Conservation (phyloP, 2,329 filamentous ascomycete species). For the Colletotrichum eleusines region DNA sequence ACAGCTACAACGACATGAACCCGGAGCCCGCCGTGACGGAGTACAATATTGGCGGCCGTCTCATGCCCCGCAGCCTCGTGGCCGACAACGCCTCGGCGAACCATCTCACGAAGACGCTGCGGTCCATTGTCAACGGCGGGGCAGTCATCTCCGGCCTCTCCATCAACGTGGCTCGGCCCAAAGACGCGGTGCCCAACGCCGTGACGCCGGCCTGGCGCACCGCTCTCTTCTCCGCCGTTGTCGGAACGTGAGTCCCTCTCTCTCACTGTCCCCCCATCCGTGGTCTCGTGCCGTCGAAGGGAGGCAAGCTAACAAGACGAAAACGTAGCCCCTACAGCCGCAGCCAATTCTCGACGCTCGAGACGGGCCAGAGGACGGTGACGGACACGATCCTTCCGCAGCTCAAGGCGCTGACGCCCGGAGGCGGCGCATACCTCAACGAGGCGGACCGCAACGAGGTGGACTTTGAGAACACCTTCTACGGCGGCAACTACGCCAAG, state of each 20-base stretch:
- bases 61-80: slow-evolving; percentile 32
- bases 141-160: slow-evolving; percentile 32
- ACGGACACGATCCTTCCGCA: slow-evolving; percentile 27
- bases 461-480: slow-evolving; percentile 59
- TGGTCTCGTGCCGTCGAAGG: neutral
- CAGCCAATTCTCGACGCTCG: slow-evolving; percentile 32
- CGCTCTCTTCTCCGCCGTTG: slow-evolving; percentile 34
- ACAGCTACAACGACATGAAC: slow-evolving; percentile 42
- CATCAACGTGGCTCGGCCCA: slow-evolving; percentile 31
- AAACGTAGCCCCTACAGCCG: slow-evolving; percentile 25
- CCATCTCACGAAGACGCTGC: slow-evolving; percentile 4
- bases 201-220: slow-evolving; percentile 45
- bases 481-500: slow-evolving; percentile 58
- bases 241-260: slow-evolving; percentile 33
- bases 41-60: slow-evolving; percentile 36
- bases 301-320: neutral
- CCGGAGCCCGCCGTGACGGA: slow-evolving; percentile 38
- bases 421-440: slow-evolving; percentile 61
- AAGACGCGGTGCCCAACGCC: slow-evolving; percentile 39
- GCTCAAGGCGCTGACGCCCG: slow-evolving; percentile 49
- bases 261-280: neutral
- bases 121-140: slow-evolving; percentile 14
- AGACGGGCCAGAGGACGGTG: slow-evolving; percentile 16
- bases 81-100: slow-evolving; percentile 20
- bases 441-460: slow-evolving; percentile 63